These are phyloP conservation scores for Leccinum longicurvipes DNA, from an alignment of 768 basidiomycete genomes.

Conservation along the genomic window DNA sequence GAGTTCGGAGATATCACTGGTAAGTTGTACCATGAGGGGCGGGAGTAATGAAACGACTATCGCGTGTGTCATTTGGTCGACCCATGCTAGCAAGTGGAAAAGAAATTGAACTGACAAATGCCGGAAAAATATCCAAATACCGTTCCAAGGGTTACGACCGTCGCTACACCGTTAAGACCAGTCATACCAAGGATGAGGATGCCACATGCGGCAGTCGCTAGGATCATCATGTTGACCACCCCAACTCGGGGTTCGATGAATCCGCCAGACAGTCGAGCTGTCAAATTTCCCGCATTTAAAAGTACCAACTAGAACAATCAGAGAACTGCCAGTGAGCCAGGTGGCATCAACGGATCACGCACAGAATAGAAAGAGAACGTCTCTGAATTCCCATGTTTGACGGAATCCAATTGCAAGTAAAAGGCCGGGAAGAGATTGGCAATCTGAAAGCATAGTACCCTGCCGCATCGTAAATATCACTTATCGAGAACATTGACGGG, in stretches of 20 bases:
- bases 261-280: conserved; percentile 49
- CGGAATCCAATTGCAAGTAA: conserved; percentile 40
- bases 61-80: neutral
- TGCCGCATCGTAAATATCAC: conserved; percentile 24
- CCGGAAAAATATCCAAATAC: conserved; percentile 50
- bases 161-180: conserved; percentile 33
- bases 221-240: conserved; percentile 40
- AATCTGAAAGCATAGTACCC: too few relatives aligned
- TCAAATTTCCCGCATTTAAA: conserved; percentile 47
- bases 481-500: too few relatives aligned
- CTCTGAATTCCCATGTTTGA: conserved; percentile 43
- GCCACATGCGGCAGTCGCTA: too few relatives aligned
- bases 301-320: conserved; percentile 41
- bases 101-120: conserved; percentile 28
- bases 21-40: conserved; percentile 43
- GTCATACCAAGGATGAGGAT: conserved; percentile 44
- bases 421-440: too few relatives aligned
- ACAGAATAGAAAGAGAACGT: conserved; percentile 58
- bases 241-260: conserved; percentile 43
- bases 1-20: conserved; percentile 47
- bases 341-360: conserved; percentile 1
- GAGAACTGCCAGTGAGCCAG: neutral
- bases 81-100: neutral
- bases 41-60: conserved; percentile 33
- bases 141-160: conserved; percentile 38